phyloP scores from a whole-genome alignment of 345 rosid genomes.

The Gossypioides kirkii region DNA sequence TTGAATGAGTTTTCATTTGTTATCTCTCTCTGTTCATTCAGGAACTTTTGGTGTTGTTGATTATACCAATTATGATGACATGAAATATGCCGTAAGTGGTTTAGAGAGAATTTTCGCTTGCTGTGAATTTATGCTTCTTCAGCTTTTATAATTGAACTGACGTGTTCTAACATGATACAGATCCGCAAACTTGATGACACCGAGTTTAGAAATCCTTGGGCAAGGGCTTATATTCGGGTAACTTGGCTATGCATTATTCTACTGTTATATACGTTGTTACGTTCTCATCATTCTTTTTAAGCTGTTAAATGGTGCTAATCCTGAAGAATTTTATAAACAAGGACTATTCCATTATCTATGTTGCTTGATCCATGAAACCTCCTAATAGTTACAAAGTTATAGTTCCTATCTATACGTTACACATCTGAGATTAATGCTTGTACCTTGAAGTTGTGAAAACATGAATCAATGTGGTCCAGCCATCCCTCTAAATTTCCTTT shows the following conservation, averaged over 20 bases:
- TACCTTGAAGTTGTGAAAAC: not conserved
- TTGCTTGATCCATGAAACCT: not conserved
- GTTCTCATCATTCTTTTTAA: not conserved
- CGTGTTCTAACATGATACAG: constrained; percentile 24
- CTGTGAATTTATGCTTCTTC: not conserved
- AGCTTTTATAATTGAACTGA: not conserved
- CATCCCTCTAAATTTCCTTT: not conserved
- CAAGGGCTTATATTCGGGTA: constrained; percentile 73
- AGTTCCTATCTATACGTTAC: not conserved
- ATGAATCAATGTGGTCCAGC: constrained; percentile 1
- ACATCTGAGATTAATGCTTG: not conserved
- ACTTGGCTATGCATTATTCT: not conserved
- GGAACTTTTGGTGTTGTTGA: constrained; percentile 92
- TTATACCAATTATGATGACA: constrained; percentile 86
- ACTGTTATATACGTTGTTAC: not conserved
- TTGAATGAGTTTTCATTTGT: not conserved
- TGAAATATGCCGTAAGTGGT: constrained; percentile 88
- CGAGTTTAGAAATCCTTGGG: constrained; percentile 86
- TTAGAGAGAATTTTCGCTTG: not conserved
- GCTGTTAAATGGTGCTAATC: not conserved
- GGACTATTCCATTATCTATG: not conserved
- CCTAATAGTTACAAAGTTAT: not conserved
- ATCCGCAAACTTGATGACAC: constrained; percentile 78
- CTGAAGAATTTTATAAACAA: not conserved
- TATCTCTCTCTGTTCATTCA: constrained; percentile 23